Percentiles rank a stretch among this genome's conserved stretches.
Conservation (phyloP, 2,329 filamentous ascomycete species). For the Beauveria rudraprayagi region DNA sequence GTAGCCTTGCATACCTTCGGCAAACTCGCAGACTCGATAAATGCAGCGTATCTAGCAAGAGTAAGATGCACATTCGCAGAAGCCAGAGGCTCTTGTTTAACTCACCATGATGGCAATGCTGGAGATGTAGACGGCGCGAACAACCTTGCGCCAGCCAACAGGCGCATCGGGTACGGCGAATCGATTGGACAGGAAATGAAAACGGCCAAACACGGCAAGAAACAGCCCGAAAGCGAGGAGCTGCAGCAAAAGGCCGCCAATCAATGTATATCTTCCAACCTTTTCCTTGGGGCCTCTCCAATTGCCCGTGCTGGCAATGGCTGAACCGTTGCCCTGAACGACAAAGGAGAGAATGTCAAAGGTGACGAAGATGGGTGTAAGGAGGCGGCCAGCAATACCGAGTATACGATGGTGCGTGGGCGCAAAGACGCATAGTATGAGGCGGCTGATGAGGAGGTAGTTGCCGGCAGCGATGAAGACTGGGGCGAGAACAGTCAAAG, state of each 20-base stretch:
- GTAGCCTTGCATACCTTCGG: conserved; percentile 42
- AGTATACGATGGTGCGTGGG: conserved; percentile 25
- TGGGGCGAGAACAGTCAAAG: conserved; percentile 40
- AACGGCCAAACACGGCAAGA: conserved; percentile 30
- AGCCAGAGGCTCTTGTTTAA: rapidly evolving
- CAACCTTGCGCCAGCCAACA: conserved; percentile 28
- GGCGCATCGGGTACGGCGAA: conserved; percentile 21
- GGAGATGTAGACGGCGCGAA: conserved; percentile 35
- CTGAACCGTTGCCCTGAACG: conserved; percentile 36
- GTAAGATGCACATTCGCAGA: background rate
- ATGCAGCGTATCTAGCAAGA: conserved; percentile 36
- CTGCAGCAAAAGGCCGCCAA: conserved; percentile 34
- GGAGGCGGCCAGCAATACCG: conserved; percentile 26
- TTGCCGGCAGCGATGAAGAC: conserved; percentile 41
- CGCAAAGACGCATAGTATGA: conserved; percentile 32
- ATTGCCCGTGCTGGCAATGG: conserved; percentile 32
- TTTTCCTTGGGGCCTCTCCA: conserved; percentile 33
- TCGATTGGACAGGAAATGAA: conserved; percentile 25
- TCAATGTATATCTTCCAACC: conserved; percentile 32
- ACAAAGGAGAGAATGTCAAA: conserved; percentile 37
- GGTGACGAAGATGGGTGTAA: conserved; percentile 38
- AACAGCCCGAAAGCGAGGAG: conserved; percentile 33
- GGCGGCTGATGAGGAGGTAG: conserved; percentile 42
- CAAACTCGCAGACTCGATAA: conserved; percentile 46
- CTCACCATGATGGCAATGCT: conserved; percentile 38